A percentile compares a stretch with the other conserved stretches of the same genome.
Evolutionary conservation across 257 asterid genomes (phyloP).

Genomic region (Handroanthus guayacan): DNA sequence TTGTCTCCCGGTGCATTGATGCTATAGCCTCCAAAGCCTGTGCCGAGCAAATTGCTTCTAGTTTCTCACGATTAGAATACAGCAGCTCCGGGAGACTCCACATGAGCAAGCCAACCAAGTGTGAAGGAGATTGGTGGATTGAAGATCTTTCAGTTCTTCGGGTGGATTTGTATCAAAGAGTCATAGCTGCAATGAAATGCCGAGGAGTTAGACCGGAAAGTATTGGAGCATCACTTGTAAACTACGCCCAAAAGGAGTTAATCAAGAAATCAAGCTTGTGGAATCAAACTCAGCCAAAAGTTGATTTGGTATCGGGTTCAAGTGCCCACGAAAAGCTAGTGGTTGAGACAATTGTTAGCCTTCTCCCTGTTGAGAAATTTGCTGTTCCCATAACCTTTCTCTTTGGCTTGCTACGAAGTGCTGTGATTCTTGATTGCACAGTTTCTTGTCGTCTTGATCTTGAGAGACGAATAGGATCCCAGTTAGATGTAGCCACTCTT

Average conservation of each 20-base stretch:
- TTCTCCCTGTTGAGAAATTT: conserved; percentile 80
- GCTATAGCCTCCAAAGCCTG: conserved; percentile 93
- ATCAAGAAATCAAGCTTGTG: conserved; percentile 63
- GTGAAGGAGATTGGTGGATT: conserved; percentile 91
- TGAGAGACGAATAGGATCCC: conserved; percentile 91
- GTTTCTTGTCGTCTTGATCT: conserved; percentile 79
- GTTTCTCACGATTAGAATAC: conserved; percentile 87
- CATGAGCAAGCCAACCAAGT: conserved; percentile 73
- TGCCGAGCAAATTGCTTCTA: conserved; percentile 88
- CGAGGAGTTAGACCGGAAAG: conserved; percentile 97
- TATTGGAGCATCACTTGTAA: conserved; percentile 82
- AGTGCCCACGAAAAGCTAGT: conserved; percentile 62
- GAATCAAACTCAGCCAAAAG: conserved; percentile 56
- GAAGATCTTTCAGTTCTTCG: conserved; percentile 81
- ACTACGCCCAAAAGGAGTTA: conserved; percentile 78
- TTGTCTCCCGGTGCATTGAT: conserved; percentile 72
- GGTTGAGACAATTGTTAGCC: conserved; percentile 77
- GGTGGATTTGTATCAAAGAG: conserved; percentile 67
- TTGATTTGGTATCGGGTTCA: conserved; percentile 41
- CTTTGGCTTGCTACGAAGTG: conserved; percentile 80
- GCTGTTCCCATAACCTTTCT: conserved; percentile 77
- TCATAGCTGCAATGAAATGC: conserved; percentile 83
- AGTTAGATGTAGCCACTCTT: conserved; percentile 75
- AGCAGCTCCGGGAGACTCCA: conserved; percentile 92
- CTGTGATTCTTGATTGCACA: conserved; percentile 80